Conservation (phyloP, 495 filamentous ascomycete species). For the Hypoxylon subgilvum region DNA sequence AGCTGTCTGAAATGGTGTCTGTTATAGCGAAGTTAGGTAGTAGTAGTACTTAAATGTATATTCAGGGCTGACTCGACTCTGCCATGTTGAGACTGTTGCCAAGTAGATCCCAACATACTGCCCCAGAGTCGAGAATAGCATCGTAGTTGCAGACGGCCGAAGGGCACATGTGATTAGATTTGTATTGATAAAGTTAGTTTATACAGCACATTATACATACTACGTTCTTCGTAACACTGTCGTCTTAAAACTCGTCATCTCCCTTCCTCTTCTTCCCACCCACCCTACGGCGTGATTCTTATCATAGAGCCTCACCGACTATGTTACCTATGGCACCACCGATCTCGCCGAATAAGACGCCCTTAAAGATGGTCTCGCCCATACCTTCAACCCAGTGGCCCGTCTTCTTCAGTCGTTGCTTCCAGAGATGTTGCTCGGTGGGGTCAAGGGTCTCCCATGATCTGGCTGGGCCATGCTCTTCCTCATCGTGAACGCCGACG, state of each 20-base stretch:
- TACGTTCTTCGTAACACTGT: constrained; percentile 28
- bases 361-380: constrained; percentile 73
- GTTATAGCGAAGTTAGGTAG: too few species aligned
- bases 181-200: constrained; percentile 16
- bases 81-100: too few species aligned
- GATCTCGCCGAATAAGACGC: constrained; percentile 75
- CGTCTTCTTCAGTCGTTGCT: constrained; percentile 66
- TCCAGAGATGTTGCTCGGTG: constrained; percentile 69
- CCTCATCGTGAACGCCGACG: constrained; percentile 53
- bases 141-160: too few species aligned
- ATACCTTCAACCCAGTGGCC: constrained; percentile 76
- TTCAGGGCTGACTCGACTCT: too few species aligned
- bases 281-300: constrained; percentile 4
- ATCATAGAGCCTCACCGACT: constrained; percentile 48
- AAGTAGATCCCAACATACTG: too few species aligned
- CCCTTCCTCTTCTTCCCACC: constrained; percentile 8
- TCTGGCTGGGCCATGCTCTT: constrained; percentile 52
- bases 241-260: neutral
- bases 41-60: too few species aligned
- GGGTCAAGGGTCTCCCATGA: constrained; percentile 70
- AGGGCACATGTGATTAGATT: constrained; percentile 7
- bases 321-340: constrained; percentile 62
- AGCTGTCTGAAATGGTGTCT: too few species aligned
- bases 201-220: constrained; percentile 26
- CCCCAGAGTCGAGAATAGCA: too few species aligned